These are phyloP conservation scores for Russula brevipes DNA, from an alignment of 768 basidiomycete species.

Conservation along the genomic window DNA sequence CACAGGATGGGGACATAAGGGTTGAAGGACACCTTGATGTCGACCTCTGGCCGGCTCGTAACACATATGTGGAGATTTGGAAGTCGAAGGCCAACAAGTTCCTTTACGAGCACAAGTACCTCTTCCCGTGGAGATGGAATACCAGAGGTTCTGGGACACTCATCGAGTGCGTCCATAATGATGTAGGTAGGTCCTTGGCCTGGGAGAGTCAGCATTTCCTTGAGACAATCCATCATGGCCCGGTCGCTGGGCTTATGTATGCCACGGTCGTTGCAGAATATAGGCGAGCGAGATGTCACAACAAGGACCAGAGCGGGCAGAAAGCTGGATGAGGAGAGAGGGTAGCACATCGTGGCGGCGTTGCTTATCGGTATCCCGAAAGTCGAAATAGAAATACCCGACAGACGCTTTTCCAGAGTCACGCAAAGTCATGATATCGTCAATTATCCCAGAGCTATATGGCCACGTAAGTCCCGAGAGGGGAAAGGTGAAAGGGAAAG, in stretches of 20 bases:
- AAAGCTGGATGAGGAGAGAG: not conserved
- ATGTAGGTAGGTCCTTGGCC: not conserved
- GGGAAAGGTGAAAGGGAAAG: not conserved
- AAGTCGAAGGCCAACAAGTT: not conserved
- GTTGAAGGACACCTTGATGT: not conserved
- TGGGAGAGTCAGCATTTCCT: not conserved
- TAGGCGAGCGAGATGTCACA: not conserved
- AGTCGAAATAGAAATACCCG: not conserved
- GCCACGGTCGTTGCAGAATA: not conserved
- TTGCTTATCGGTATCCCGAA: not conserved
- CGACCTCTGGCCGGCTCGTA: not conserved
- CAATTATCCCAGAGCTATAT: not conserved
- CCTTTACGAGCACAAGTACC: not conserved
- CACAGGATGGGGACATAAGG: not conserved
- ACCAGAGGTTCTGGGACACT: not conserved
- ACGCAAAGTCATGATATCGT: not conserved
- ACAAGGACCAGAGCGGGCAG: not conserved
- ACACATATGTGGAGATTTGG: not conserved
- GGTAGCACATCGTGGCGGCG: not conserved
- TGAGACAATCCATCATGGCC: not conserved
- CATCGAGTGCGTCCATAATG: not conserved
- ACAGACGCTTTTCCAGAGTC: not conserved
- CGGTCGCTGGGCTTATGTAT: not conserved
- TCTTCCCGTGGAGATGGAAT: not conserved
- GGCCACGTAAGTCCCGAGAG: not conserved